Evolutionary conservation across 1,139 yeast genomes (phyloP).

Genomic region (Suhomyces coccinellae): DNA sequence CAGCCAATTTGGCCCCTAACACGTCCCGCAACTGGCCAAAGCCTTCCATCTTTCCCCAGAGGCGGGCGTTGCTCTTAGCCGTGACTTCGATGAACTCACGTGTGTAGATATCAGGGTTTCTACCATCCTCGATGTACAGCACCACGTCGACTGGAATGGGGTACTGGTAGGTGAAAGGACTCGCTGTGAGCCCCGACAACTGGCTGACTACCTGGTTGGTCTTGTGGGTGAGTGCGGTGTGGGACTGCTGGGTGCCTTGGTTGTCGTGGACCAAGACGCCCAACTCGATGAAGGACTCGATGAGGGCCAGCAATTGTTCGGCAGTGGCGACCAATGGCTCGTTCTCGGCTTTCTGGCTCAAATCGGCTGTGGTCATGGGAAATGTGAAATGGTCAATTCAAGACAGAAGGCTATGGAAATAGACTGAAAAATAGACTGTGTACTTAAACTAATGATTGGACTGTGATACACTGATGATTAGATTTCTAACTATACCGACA

Average conservation of each 20-base stretch:
- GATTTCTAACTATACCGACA: too few relatives aligned
- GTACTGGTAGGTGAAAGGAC: constrained; percentile 34
- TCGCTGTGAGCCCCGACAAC: constrained; percentile 36
- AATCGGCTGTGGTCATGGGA: constrained; percentile 40
- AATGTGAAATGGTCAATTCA: too few relatives aligned
- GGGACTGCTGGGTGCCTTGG: constrained; percentile 69
- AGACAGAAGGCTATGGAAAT: too few relatives aligned
- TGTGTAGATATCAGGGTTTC: constrained; percentile 96
- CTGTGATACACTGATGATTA: too few relatives aligned
- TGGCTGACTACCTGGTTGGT: constrained; percentile 43
- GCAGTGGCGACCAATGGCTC: constrained; percentile 52
- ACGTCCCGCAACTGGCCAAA: constrained; percentile 59
- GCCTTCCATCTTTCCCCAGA: constrained; percentile 78
- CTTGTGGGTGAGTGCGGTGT: constrained; percentile 43
- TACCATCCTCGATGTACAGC: constrained; percentile 88
- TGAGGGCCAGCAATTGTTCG: constrained; percentile 63
- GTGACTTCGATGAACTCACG: constrained; percentile 94
- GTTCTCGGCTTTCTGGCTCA: constrained; percentile 29
- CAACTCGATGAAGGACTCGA: constrained; percentile 84
- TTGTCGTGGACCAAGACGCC: constrained; percentile 93
- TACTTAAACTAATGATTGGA: too few relatives aligned
- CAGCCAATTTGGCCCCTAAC: constrained; percentile 64
- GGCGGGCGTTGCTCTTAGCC: constrained; percentile 80
- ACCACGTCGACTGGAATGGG: constrained; percentile 77
- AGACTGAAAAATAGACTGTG: too few relatives aligned